phyloP scores from a whole-genome alignment of 2,329 filamentous ascomycete species.

The Microsporum audouinii region DNA sequence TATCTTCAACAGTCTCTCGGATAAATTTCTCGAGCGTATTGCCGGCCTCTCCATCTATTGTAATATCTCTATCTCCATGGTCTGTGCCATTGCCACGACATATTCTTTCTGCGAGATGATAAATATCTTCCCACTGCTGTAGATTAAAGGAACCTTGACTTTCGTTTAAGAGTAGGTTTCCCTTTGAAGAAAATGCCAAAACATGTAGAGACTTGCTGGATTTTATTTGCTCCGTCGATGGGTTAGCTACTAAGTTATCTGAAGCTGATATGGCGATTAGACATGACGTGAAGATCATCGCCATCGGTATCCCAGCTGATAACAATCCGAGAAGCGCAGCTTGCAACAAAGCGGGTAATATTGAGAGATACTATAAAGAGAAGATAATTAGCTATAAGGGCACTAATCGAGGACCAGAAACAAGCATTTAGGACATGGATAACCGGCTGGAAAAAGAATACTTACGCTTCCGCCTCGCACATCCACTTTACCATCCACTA shows the following conservation, averaged over 20 bases:
- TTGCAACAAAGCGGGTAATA: slow-evolving; percentile 74
- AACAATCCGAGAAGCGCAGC: slow-evolving; percentile 66
- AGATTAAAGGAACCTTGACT: slow-evolving; percentile 70
- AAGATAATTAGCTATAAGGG: not conserved
- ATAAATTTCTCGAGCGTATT: slow-evolving; percentile 49
- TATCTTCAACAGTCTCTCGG: slow-evolving; percentile 49
- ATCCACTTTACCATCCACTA: slow-evolving; percentile 21
- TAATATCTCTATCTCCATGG: slow-evolving; percentile 24
- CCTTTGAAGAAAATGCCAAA: slow-evolving; percentile 66
- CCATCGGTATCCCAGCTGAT: slow-evolving; percentile 70
- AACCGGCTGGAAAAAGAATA: slow-evolving; percentile 3
- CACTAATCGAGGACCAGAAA: not conserved
- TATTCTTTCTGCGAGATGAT: slow-evolving; percentile 51
- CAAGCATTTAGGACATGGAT: not conserved
- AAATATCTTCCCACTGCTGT: slow-evolving; percentile 62
- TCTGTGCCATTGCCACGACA: slow-evolving; percentile 57
- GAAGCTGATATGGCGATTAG: slow-evolving; percentile 47
- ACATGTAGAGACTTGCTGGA: slow-evolving; percentile 63
- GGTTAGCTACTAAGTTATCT: slow-evolving; percentile 44
- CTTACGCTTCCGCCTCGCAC: slow-evolving; percentile 31
- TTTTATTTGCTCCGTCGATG: slow-evolving; percentile 51
- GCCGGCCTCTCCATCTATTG: slow-evolving; percentile 26
- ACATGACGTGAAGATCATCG: slow-evolving; percentile 56
- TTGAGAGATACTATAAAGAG: slow-evolving; percentile 53
- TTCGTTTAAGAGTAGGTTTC: slow-evolving; percentile 64